Percentiles rank a stretch among this genome's conserved stretches.
These are phyloP conservation scores for Warburgia ugandensis DNA, from an alignment of 164 flowering plant species.

Conservation along the genomic window DNA sequence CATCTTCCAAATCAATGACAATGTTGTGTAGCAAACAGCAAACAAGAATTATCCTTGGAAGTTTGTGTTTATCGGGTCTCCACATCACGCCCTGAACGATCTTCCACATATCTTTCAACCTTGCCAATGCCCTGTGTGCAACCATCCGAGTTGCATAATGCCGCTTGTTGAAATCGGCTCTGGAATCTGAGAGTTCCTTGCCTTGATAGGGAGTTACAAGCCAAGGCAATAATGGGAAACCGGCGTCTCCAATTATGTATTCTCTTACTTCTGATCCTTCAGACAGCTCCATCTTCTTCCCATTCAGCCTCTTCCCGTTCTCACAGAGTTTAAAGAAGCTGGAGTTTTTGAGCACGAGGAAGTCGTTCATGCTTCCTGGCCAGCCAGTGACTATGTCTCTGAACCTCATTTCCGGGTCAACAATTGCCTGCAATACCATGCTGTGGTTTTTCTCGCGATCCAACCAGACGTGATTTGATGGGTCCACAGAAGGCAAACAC, in stretches of 20 bases:
- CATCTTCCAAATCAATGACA: conserved; percentile 76
- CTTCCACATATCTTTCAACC: conserved; percentile 83
- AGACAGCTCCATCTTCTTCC: conserved; percentile 37
- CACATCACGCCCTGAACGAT: conserved; percentile 79
- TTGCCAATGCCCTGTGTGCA: conserved; percentile 61
- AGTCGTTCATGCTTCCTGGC: conserved; percentile 80
- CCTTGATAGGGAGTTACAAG: conserved; percentile 77
- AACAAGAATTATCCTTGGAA: conserved; percentile 80
- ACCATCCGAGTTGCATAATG: conserved; percentile 58
- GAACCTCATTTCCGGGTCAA: conserved; percentile 77
- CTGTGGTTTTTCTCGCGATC: conserved; percentile 63
- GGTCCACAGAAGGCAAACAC: conserved; percentile 49
- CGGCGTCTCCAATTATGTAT: conserved; percentile 67
- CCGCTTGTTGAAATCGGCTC: conserved; percentile 60
- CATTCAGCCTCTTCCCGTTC: conserved; percentile 58
- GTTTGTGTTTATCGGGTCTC: conserved; percentile 80
- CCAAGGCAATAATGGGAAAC: conserved; percentile 74
- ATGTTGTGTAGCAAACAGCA: conserved; percentile 96
- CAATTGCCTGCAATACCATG: conserved; percentile 78
- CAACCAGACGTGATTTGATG: conserved; percentile 42
- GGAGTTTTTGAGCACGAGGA: conserved; percentile 42
- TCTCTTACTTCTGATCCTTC: conserved; percentile 60
- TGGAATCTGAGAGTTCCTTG: conserved; percentile 35
- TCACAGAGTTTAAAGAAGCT: conserved; percentile 56
- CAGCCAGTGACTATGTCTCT: conserved; percentile 80